phyloP scores from a whole-genome alignment of 2,329 filamentous ascomycete genomes.

The Laburnicola sp. region DNA sequence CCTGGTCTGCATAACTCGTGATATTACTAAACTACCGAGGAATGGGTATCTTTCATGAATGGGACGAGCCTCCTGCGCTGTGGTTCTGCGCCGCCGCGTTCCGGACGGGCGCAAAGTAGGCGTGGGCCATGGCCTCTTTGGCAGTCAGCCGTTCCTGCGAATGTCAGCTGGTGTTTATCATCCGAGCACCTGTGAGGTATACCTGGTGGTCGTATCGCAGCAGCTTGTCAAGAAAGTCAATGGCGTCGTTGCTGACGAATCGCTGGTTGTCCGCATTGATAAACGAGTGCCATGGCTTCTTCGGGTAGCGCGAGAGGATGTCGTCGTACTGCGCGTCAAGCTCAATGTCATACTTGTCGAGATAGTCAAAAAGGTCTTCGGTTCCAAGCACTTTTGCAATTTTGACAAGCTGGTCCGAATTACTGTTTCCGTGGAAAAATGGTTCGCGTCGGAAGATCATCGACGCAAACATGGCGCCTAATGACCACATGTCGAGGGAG shows the following conservation, averaged over 20 bases:
- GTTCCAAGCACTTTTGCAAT: constrained; percentile 98
- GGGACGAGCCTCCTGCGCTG: constrained; percentile 34
- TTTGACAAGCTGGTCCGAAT: constrained; percentile 97
- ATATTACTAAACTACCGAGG: constrained; percentile 37
- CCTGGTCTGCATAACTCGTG: constrained; percentile 26
- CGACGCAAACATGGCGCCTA: constrained; percentile 98
- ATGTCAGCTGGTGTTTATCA: constrained; percentile 20
- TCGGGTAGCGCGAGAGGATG: constrained; percentile 91
- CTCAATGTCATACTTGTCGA: constrained; percentile 99
- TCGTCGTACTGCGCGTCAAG: constrained; percentile 98
- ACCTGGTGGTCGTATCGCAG: constrained; percentile 97
- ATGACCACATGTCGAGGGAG: constrained; percentile 98
- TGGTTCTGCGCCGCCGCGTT: constrained; percentile 63
- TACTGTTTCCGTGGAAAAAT: constrained; percentile 98
- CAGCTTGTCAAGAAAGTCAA: constrained; percentile 97
- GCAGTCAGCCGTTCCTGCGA: constrained; percentile 89
- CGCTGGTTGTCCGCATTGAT: constrained; percentile 96
- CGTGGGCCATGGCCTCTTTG: constrained; percentile 93
- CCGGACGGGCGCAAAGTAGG: constrained; percentile 91
- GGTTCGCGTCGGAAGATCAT: constrained; percentile 99
- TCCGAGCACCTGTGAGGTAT: constrained; percentile 35
- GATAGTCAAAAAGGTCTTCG: constrained; percentile 95
- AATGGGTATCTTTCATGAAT: constrained; percentile 45
- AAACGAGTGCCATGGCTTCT: constrained; percentile 98
- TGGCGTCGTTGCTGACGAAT: constrained; percentile 93